A percentile compares a stretch with the other conserved stretches of the same genome.
Evolutionary conservation across 1,284 basidiomycete genomes (phyloP).

Genomic region (Agroathelia rolfsii): DNA sequence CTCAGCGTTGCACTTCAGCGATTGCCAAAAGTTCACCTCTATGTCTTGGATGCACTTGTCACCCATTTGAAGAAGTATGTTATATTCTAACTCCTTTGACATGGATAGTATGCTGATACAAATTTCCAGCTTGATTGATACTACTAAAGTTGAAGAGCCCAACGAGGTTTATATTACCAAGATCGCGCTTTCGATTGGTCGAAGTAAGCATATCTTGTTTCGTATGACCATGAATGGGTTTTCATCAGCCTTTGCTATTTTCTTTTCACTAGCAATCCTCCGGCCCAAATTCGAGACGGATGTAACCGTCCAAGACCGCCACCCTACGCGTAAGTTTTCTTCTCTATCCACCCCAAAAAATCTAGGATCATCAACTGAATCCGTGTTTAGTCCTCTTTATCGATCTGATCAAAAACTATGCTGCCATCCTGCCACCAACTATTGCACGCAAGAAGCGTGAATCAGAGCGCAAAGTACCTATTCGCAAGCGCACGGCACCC

Average conservation of each 20-base stretch:
- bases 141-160: constrained; percentile 58
- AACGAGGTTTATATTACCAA: constrained; percentile 79
- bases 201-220: constrained; percentile 45
- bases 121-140: constrained; percentile 58
- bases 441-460: constrained; percentile 80
- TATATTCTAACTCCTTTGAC: neutral
- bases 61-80: constrained; percentile 69
- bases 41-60: constrained; percentile 73
- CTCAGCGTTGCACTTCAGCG: constrained; percentile 60
- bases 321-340: constrained; percentile 52
- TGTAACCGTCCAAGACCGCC: constrained; percentile 78
- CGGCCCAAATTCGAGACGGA: constrained; percentile 77
- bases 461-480: constrained; percentile 70
- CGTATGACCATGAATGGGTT: constrained; percentile 1
- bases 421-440: constrained; percentile 68
- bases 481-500: constrained; percentile 80
- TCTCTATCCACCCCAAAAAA: constrained; percentile 1
- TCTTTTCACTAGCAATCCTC: constrained; percentile 51
- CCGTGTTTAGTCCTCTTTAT: constrained; percentile 56
- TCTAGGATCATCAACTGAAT: neutral
- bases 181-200: constrained; percentile 76
- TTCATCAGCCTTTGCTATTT: constrained; percentile 8
- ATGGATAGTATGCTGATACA: constrained; percentile 3
- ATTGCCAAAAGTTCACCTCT: constrained; percentile 73
- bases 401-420: constrained; percentile 76